A percentile compares a stretch with the other conserved stretches of the same genome.
phyloP scores from a whole-genome alignment of 352 stramenopile species.

The Phytophthora sansomeana region DNA sequence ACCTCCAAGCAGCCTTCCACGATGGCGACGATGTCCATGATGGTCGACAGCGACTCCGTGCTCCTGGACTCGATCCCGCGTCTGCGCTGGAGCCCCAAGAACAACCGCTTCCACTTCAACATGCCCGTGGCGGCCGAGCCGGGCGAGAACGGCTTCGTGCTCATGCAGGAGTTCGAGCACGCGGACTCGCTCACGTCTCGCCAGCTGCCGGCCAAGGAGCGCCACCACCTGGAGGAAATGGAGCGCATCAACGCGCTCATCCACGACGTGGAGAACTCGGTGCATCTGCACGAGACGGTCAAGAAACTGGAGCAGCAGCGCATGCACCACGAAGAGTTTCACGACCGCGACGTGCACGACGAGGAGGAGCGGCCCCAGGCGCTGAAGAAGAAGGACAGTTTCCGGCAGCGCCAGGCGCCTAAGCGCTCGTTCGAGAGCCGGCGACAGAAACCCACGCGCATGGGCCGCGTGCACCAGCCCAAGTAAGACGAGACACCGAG shows the following conservation, averaged over 20 bases:
- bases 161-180: slow-evolving; percentile 77
- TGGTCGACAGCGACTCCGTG: slow-evolving; percentile 42
- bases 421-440: slow-evolving; percentile 52
- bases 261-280: slow-evolving; percentile 72
- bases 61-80: slow-evolving; percentile 72
- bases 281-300: slow-evolving; percentile 69
- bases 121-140: slow-evolving; percentile 70
- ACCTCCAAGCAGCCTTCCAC: slow-evolving; percentile 17
- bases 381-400: slow-evolving; percentile 60
- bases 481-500: slow-evolving; percentile 42
- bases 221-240: slow-evolving; percentile 76
- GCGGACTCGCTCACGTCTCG: slow-evolving; percentile 49
- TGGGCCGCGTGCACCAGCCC: slow-evolving; percentile 73
- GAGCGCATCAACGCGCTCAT: slow-evolving; percentile 79
- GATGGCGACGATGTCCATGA: slow-evolving; percentile 63
- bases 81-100: slow-evolving; percentile 69
- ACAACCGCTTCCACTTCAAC: slow-evolving; percentile 85
- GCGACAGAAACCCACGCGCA: slow-evolving; percentile 64
- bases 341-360: slow-evolving; percentile 59
- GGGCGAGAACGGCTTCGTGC: slow-evolving; percentile 66
- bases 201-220: slow-evolving; percentile 59
- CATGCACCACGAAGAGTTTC: slow-evolving; percentile 69
- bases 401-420: slow-evolving; percentile 46
- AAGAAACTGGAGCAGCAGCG: slow-evolving; percentile 68
- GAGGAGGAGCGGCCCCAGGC: slow-evolving; percentile 55